Base-by-base conservation (phyloP, 2,329 filamentous ascomycete genomes). In the Colletotrichum siamense region DNA sequence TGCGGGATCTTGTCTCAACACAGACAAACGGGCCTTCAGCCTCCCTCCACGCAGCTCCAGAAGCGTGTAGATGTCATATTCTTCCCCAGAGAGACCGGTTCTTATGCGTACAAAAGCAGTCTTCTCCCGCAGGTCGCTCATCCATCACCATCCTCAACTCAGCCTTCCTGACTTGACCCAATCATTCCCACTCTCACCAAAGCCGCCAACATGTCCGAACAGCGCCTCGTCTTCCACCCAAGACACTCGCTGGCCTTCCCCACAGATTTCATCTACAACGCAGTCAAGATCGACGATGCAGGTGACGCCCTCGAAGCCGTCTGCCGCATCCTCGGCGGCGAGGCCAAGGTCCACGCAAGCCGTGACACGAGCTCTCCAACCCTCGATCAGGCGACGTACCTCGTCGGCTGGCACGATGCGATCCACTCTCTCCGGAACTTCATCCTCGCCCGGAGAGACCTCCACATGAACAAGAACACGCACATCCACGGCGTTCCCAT, bases 401-500 rank as follows among this genome's bases (percentile, higher is more conserved):
- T 63, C n/a, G 68, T 70, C 15, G 68, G 68, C 36, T 70, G 68
- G 68, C 68, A 70, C 55, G 68, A 70, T 15, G 68, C 68, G 13
- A 39, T 70, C n/a, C 68, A 70, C 26, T 34, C 68, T 22, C 26
- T 70, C 39, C 57, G 57, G 6, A 28, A 52, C n/a, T 16, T 70
- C 15, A 44, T 59, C n/a, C 16, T 44, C 55, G 26, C 13, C 57
- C 57, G 12, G 28, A 30, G 36, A 52, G 26, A 59, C 8, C 6
- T 63, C 34, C 28, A 18, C 39, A 22, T 36, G 34, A 2, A 32
- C 3, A 44, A 22, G 8, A 7, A 16, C 12, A 52, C 49, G 24
- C 22, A 22, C 22, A 69, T 61, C 24, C 16, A n/a, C 22, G 66
- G 52, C 24, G 32, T 69, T 2, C 66, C 66, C 52, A 22, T 13